Evolutionary conservation across 2,329 filamentous ascomycete species (phyloP).

Genomic region (Verticillium klebahnii): DNA sequence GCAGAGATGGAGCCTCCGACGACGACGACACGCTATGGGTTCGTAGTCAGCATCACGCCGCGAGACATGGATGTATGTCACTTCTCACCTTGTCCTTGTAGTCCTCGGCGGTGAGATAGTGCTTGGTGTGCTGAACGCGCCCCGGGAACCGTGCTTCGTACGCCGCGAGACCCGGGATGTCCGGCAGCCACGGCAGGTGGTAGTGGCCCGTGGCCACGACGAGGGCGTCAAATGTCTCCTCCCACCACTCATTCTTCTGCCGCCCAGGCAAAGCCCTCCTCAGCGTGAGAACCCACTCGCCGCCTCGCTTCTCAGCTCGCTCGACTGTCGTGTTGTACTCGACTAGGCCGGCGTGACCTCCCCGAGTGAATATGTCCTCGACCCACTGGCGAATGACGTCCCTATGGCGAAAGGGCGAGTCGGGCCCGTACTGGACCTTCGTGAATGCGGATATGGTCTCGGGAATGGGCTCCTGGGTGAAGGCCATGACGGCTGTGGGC

Average conservation of each 20-base stretch:
- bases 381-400: conserved; percentile 52
- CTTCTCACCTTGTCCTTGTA: conserved; percentile 28
- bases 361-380: conserved; percentile 42
- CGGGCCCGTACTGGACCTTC: conserved; percentile 39
- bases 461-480: conserved; percentile 51
- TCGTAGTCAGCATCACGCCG: too few relatives aligned
- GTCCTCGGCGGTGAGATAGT: conserved; percentile 40
- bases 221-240: conserved; percentile 56
- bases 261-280: conserved; percentile 26
- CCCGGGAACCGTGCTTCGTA: conserved; percentile 41
- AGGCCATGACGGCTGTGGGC: conserved; percentile 54
- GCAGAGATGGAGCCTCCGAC: conserved; percentile 63
- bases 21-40: conserved; percentile 46
- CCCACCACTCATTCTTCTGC: conserved; percentile 54
- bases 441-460: conserved; percentile 22
- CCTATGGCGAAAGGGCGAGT: conserved; percentile 61
- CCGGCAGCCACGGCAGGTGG: conserved; percentile 51
- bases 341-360: conserved; percentile 47
- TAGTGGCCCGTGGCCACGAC: conserved; percentile 58
- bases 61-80: too few relatives aligned
- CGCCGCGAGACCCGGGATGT: conserved; percentile 41
- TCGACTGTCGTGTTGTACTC: conserved; percentile 60
- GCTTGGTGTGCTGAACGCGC: conserved; percentile 50
- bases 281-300: conserved; percentile 50
- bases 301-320: conserved; percentile 41